phyloP scores from a whole-genome alignment of 345 rosid species.

The Eucalyptus polybractea region DNA sequence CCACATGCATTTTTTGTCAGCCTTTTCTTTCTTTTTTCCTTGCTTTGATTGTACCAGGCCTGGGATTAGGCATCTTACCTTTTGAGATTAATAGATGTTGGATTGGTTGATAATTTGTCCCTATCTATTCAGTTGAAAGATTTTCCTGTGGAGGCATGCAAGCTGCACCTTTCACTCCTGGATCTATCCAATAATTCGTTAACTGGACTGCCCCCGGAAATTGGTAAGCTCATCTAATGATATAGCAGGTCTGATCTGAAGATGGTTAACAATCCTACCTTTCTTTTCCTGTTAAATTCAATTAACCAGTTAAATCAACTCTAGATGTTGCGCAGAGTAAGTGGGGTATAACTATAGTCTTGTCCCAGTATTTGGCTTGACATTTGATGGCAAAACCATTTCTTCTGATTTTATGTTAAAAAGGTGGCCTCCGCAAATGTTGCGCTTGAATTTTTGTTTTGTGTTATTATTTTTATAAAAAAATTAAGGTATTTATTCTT shows the following conservation, averaged over 20 bases:
- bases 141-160: conserved; percentile 75
- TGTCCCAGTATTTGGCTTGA: not conserved
- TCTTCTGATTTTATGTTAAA: not conserved
- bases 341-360: not conserved
- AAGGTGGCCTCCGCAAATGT: not conserved
- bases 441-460: not conserved
- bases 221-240: conserved; percentile 40
- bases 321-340: not conserved
- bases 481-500: not conserved
- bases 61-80: not conserved
- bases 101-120: not conserved
- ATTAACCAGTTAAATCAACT: not conserved
- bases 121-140: conserved; percentile 58
- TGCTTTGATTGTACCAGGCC: not conserved
- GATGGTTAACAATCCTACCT: not conserved
- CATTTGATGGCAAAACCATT: not conserved
- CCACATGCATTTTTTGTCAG: not conserved
- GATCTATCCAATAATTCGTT: conserved; percentile 94
- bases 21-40: not conserved
- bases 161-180: conserved; percentile 52
- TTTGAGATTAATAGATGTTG: not conserved
- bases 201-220: conserved; percentile 75
- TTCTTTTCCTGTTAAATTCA: not conserved
- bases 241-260: not conserved
- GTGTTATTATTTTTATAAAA: not conserved